Base-by-base conservation (phyloP, 176 grass and related monocot species). In the Avena eriantha region DNA sequence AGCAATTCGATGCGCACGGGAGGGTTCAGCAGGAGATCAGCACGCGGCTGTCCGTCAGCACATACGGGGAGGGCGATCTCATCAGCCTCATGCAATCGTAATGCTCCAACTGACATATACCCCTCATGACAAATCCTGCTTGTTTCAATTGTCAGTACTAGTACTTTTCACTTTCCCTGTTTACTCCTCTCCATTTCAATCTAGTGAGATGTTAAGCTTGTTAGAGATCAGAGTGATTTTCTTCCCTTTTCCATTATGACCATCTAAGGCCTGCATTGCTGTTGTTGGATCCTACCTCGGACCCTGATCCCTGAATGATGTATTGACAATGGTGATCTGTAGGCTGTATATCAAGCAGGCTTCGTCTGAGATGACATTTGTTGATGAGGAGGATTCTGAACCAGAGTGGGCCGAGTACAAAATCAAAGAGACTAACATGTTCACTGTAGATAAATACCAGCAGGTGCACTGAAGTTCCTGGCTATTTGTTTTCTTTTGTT, bases 341-440 rank as follows among this genome's bases (percentile, higher is more conserved):
- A 99, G 97, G 79, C 80, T 96, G 69, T 99, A 96, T 54, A 94
- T 99, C 80, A 96, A 96, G 78, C 94, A 96, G 88, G 88, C 90
- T 79, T 81, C 88, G 53, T 96, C 92, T 57, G 79, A 75, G 15
- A 85, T 94, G 88, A 92, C 90, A 19, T 86, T 92, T 63, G 55
- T 86, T 5, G 93, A 58, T 4, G 82, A 90, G 84, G 87, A 91
- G 21, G 87, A 90, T 64, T 80, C 84, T 66, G 97, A 92, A 87
- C 86, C 92, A 16, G 94, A 96, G 81, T 99, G 97, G 92, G 83
- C 83, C 7, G 97, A 99, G 80, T 99, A 99, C 85, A 99, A 96
- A 78, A 99, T 99, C 85, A 99, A 96, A 89, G 97, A 99, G 85
- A 91, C 89, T 1, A 99, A 99, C 78, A 94, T 94, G 85, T 99